phyloP scores from a whole-genome alignment of 345 rosid genomes.

The Lepidium didymum region DNA sequence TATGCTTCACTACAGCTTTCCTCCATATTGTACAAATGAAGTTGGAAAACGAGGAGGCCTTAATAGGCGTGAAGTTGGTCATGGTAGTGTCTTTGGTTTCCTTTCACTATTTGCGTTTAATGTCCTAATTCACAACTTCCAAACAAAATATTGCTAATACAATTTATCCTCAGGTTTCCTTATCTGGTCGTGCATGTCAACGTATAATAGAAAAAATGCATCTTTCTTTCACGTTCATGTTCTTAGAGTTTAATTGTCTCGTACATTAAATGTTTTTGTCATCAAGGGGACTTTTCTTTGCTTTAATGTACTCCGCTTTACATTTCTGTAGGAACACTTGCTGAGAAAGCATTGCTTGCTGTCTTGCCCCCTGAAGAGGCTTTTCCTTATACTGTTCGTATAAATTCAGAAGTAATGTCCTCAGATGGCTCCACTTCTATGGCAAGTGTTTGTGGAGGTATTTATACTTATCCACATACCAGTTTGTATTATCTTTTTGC shows the following conservation, averaged over 20 bases:
- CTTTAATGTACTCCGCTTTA: not conserved
- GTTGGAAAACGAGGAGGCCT: slow-evolving; percentile 88
- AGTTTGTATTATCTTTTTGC: not conserved
- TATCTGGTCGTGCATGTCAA: not conserved
- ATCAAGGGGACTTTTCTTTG: not conserved
- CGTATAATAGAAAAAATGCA: not conserved
- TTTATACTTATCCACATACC: not conserved
- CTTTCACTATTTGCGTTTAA: not conserved
- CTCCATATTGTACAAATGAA: slow-evolving; percentile 91
- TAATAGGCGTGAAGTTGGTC: slow-evolving; percentile 99
- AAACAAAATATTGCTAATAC: not conserved
- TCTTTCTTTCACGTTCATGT: not conserved
- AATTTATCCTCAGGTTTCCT: not conserved
- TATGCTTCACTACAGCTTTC: slow-evolving; percentile 98
- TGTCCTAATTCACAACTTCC: not conserved
- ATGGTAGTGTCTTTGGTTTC: slow-evolving; percentile 43
- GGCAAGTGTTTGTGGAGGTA: slow-evolving; percentile 99
- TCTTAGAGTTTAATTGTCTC: not conserved
- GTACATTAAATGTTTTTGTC: not conserved
- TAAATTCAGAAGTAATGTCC: slow-evolving; percentile 96
- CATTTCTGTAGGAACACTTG: slow-evolving; percentile 66
- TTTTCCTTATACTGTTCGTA: slow-evolving; percentile 72
- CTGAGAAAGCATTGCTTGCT: slow-evolving; percentile 92
- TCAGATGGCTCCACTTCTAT: slow-evolving; percentile 99
- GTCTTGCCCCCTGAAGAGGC: slow-evolving; percentile 80